phyloP scores from a whole-genome alignment of 2,329 filamentous ascomycete genomes.

The Pestalotiopsis sp. region DNA sequence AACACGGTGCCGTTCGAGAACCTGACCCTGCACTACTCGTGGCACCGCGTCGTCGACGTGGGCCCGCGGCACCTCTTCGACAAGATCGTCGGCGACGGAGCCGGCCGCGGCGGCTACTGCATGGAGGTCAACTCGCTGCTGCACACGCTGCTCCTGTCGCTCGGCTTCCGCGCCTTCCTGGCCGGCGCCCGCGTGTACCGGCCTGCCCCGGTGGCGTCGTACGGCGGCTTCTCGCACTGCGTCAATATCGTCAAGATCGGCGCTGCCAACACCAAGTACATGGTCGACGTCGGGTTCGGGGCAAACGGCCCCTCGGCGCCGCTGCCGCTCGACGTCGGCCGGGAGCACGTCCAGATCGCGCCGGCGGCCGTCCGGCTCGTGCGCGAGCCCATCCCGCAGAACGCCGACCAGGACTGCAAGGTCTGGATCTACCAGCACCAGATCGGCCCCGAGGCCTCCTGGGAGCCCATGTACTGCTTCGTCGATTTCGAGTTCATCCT shows the following conservation, averaged over 20 bases:
- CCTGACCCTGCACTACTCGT: conserved; percentile 45
- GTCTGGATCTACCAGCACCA: conserved; percentile 28
- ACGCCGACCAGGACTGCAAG: conserved; percentile 20
- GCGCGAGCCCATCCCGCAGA: conserved; percentile 24
- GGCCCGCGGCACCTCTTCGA: conserved; percentile 37
- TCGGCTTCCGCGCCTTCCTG: conserved; percentile 38
- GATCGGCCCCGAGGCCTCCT: conserved; percentile 33
- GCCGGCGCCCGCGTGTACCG: conserved; percentile 27
- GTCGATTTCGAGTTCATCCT: conserved; percentile 43
- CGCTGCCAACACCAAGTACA: conserved; percentile 11
- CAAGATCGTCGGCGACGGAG: conserved; percentile 35
- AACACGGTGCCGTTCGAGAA: conserved; percentile 50
- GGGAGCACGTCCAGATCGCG: conserved; percentile 17
- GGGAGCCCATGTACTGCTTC: conserved; percentile 47
- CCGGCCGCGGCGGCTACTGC: conserved; percentile 47
- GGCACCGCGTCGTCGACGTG: conserved; percentile 34
- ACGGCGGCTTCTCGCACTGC: conserved; percentile 30
- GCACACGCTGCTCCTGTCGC: conserved; percentile 40
- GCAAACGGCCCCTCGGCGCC: conserved; percentile 23
- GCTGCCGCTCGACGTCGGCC: conserved; percentile 14
- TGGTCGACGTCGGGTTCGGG: conserved; percentile 28
- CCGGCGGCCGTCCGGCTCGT: conserved; percentile 37
- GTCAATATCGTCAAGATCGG: conserved; percentile 26
- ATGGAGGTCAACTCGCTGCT: conserved; percentile 48
- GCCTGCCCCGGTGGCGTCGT: conserved; percentile 5